Base-by-base conservation (phyloP, 1,139 yeast genomes). In the Pichia sp. region DNA sequence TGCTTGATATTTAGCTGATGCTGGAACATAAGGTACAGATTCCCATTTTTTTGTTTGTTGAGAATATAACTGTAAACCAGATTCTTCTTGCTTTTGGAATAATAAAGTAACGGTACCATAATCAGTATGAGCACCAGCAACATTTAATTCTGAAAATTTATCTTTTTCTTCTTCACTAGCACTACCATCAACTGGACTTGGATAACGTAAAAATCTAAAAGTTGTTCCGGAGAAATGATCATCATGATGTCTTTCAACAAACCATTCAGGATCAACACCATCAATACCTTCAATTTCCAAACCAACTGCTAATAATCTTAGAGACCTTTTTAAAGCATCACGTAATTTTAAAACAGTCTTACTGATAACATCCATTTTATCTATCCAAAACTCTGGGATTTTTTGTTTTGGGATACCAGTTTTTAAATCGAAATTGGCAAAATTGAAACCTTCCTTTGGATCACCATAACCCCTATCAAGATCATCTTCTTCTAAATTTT, bases 101-200 rank as follows among this genome's bases (percentile, higher is more conserved):
- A 76, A 62, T 27, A 76, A 61, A 0, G 81, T 76, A 51, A 74
- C 66, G 9, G 78, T 71, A 5, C 82, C 82, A 51, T 76, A 76
- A 56, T 76, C 82, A 0, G 81, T 76, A 52, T 76, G 82, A 2
- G 81, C 80, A 28, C 82, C 82, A 3, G 80, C 80, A 42, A 80
- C 66, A 40, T 58, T 58, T 22, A 59, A 38, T 3, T 50, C 48
- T 23, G 43, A 49, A 27, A 46, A 49, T 16, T 51, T 45, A 1
- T 39, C 48, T 29, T 74, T 70, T 22, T 65, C 72, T 27, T 71
- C 67, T 49, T 71, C 74, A 6, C 50, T 38, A 45, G 58, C 55
- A 27, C 50, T 51, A 3, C 73, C 73, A 23, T 66, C 58, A 42
- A 65, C 66, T 38, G 73, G 77, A 11, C 75, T 70, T 0, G 80